Conservation (phyloP, 106 monocot species). For the Dactylorhiza incarnata region DNA sequence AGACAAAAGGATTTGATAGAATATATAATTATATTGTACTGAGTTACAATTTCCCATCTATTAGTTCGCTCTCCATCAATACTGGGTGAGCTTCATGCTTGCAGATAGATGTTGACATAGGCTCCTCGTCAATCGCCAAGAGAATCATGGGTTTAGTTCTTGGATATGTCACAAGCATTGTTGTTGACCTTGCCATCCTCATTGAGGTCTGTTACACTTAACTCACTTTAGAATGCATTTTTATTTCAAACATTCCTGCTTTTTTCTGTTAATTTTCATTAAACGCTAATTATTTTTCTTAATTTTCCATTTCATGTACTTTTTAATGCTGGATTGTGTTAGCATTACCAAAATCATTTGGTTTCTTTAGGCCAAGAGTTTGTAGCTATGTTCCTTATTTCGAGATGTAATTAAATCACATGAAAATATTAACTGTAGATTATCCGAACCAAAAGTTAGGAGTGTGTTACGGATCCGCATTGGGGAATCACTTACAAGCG, state of each 20-base stretch:
- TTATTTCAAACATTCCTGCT: background rate
- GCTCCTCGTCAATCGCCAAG: conserved; percentile 87
- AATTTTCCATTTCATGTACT: background rate
- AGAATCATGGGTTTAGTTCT: conserved; percentile 81
- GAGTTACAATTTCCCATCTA: background rate
- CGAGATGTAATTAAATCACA: too few species aligned
- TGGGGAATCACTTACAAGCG: too few species aligned
- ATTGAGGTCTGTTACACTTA: conserved; percentile 59
- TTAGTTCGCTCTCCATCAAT: background rate
- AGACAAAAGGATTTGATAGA: background rate
- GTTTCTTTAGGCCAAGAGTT: background rate
- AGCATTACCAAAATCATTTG: background rate
- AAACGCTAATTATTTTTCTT: background rate
- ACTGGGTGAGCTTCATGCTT: conserved; percentile 4
- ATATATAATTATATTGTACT: background rate
- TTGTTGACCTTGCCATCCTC: conserved; percentile 92
- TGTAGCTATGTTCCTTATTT: too few species aligned
- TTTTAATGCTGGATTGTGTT: background rate
- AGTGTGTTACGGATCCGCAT: too few species aligned
- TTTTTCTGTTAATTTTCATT: conserved; percentile 2
- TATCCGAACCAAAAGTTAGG: too few species aligned
- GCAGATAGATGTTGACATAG: conserved; percentile 95
- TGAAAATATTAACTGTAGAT: too few species aligned
- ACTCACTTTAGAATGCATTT: background rate
- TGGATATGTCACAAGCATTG: conserved; percentile 80